Evolutionary conservation across 163 green algal species (phyloP).

Genomic region (Picocystis sp.): DNA sequence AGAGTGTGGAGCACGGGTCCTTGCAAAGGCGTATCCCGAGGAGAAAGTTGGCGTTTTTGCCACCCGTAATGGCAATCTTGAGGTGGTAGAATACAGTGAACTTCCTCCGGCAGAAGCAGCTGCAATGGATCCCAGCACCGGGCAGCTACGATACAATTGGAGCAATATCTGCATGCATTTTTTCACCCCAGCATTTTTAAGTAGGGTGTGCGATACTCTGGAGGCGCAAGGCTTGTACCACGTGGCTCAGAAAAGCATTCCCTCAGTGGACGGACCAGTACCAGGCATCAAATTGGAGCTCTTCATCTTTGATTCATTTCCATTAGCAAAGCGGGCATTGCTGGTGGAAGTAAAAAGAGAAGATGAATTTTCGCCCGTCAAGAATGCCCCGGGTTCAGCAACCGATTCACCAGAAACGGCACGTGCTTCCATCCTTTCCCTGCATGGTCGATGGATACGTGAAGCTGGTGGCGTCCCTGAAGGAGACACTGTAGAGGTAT

Average conservation of each 20-base stretch:
- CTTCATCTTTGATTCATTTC: constrained; percentile 94
- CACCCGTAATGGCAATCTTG: constrained; percentile 10
- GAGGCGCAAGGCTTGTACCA: constrained; percentile 50
- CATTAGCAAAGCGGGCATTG: constrained; percentile 18
- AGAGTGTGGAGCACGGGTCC: constrained; percentile 45
- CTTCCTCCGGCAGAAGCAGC: constrained; percentile 25
- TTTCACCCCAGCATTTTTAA: constrained; percentile 58
- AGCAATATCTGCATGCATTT: constrained; percentile 91
- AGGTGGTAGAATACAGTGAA: constrained; percentile 16
- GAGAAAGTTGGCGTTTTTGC: constrained; percentile 86
- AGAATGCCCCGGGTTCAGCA: constrained; percentile 50
- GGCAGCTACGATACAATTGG: constrained; percentile 73
- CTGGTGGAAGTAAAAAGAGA: constrained; percentile 53
- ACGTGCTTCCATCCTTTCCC: constrained; percentile 36
- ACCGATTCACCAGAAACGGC: constrained; percentile 65
- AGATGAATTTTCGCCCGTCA: constrained; percentile 85
- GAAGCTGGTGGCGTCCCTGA: neutral
- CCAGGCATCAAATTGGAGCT: constrained; percentile 87
- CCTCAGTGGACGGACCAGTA: constrained; percentile 28
- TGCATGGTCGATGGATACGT: constrained; percentile 27
- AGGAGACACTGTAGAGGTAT: constrained; percentile 46
- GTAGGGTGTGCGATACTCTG: constrained; percentile 7
- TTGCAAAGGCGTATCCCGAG: constrained; percentile 59
- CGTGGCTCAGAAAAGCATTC: constrained; percentile 73
- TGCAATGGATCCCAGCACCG: constrained; percentile 27